A percentile compares a stretch with the other conserved stretches of the same genome.
phyloP scores from a whole-genome alignment of 208 protist genomes.

The Lotmaria passim region DNA sequence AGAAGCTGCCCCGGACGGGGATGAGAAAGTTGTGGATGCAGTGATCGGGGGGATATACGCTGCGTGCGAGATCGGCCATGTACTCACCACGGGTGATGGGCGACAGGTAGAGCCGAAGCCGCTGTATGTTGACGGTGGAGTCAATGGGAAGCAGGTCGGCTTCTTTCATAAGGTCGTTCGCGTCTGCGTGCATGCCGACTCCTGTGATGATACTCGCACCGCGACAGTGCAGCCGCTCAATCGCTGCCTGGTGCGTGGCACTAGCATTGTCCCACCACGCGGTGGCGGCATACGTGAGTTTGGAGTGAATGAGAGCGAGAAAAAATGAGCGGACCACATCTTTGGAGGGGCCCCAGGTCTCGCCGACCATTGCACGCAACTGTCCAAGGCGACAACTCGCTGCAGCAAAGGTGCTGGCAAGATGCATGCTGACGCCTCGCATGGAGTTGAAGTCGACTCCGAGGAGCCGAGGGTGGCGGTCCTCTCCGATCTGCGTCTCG shows the following conservation, averaged over 20 bases:
- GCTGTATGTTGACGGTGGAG: not conserved
- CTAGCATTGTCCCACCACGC: slow-evolving; percentile 1
- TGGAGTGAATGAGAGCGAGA: slow-evolving; percentile 1
- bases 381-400: not conserved
- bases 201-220: not conserved
- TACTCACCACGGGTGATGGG: not conserved
- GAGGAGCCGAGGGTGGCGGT: not conserved
- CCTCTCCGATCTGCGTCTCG: not conserved
- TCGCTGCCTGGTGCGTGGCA: not conserved
- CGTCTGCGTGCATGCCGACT: not conserved
- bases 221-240: not conserved
- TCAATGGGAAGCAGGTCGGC: not conserved
- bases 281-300: not conserved
- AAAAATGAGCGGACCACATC: not conserved
- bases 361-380: not conserved
- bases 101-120: not conserved
- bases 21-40: not conserved
- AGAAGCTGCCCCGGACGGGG: not conserved
- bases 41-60: not conserved
- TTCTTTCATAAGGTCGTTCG: not conserved
- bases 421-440: not conserved
- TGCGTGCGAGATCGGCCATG: not conserved
- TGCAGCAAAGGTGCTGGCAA: not conserved
- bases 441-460: not conserved
- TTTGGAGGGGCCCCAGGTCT: not conserved